Conservation (phyloP, 2,329 filamentous ascomycete genomes). For the Cadophora sp. region DNA sequence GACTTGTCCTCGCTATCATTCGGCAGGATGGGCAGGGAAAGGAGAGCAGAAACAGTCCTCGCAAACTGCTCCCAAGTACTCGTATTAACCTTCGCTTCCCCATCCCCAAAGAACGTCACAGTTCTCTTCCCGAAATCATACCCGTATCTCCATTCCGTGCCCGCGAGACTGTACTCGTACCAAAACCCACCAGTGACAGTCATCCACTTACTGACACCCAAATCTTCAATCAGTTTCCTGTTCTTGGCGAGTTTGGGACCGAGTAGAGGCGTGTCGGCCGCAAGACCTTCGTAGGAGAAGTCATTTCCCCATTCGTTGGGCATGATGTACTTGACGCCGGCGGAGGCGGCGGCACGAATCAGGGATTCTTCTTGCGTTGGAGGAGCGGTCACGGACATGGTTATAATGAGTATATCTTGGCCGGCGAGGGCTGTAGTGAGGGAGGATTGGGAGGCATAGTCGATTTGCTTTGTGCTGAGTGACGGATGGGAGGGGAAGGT, state of each 20-base stretch:
- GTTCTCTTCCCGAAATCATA: constrained; percentile 55
- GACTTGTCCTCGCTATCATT: neutral
- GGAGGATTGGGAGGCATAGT: constrained; percentile 52
- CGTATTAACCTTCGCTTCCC: constrained; percentile 51
- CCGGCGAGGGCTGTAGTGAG: constrained; percentile 57
- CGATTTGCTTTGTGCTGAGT: constrained; percentile 51
- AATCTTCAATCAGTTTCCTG: constrained; percentile 44
- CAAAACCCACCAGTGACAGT: constrained; percentile 55
- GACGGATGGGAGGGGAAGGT: constrained; percentile 37
- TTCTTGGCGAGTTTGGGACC: constrained; percentile 34
- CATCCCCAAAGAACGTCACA: constrained; percentile 59
- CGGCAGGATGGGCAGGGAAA: neutral
- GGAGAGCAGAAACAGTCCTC: neutral
- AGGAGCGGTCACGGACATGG: constrained; percentile 52
- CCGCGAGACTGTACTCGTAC: constrained; percentile 58
- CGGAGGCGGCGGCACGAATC: constrained; percentile 59
- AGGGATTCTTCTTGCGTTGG: constrained; percentile 55
- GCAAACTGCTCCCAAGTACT: constrained; percentile 54
- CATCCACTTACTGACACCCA: constrained; percentile 47
- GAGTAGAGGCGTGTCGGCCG: constrained; percentile 39
- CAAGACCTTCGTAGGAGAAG: constrained; percentile 29
- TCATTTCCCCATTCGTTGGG: constrained; percentile 56
- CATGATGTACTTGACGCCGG: constrained; percentile 60
- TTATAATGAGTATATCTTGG: constrained; percentile 65
- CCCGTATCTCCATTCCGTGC: constrained; percentile 48